Evolutionary conservation across 2,329 filamentous ascomycete species (phyloP), one percentile per base, ranked within the genome.

Genomic region (Phialophora verrucosa): DNA sequence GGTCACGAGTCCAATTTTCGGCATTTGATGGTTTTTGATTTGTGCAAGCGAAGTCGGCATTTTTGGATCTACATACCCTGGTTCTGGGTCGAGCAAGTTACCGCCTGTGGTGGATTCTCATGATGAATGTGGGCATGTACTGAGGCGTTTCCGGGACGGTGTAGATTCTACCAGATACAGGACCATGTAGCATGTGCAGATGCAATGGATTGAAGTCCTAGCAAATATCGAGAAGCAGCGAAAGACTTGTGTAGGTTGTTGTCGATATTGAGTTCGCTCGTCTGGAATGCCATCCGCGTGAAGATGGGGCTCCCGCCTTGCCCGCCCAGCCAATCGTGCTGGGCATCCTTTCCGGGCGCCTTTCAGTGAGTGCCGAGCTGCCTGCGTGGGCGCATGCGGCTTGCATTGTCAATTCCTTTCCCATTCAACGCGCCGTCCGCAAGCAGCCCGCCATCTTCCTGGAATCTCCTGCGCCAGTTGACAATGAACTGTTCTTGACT

Each of bases 221-320:
- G 38, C 14, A 44, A 8, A 44, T 8, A n/a, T n/a, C 8, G 1
- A n/a, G 38, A 44, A 44, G 17, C 17, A 17, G 38, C n/a, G 17
- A 17, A 20, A 44, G 38, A 44, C 6, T 8, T 14, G 35, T 42
- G 20, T 23, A 50, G n/a, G n/a, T 17, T 29, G 11, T 27, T 25
- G 49, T 51, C 20, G 20, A 51, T 12, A 51, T 51, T 51, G 49
- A 51, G 49, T 51, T 51, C 25, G 25, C 49, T 17, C 8, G 49
- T 4, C 38, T 20, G 8, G 25, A 51, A 51, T 25, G 20, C 49
- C 11, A 51, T 51, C 49, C 49, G 25, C 10, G 23, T 17, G 49
- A 12, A 51, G 1, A 51, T 51, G 49, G 49, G 49, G 20, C 49
- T 51, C 49, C 20, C 38, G 38, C 38, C 38, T n/a, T 2, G 38